Conservation (phyloP, 2,329 filamentous ascomycete species). For the Penicillium hordei region DNA sequence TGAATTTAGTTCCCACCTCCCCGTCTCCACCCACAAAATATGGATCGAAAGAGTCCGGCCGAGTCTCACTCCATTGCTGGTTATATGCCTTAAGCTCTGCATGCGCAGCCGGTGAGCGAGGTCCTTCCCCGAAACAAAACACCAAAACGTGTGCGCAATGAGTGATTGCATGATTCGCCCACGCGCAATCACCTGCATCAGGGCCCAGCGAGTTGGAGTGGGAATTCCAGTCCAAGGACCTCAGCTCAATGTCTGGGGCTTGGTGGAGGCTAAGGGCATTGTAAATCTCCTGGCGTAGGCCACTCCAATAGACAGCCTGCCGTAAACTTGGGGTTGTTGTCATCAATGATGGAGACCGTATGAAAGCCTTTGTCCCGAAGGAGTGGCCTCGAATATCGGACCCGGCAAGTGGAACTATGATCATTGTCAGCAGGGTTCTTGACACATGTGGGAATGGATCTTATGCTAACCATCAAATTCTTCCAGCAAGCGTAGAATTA, state of each 20-base stretch:
- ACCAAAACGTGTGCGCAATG: constrained; percentile 28
- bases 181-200: constrained; percentile 42
- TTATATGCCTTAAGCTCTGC: constrained; percentile 17
- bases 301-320: constrained; percentile 29
- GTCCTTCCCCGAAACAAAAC: constrained; percentile 24
- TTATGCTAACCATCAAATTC: constrained; percentile 41
- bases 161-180: constrained; percentile 45
- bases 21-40: constrained; percentile 22
- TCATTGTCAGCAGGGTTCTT: constrained; percentile 7
- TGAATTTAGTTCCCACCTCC: constrained; percentile 16
- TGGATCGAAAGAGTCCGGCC: constrained; percentile 26
- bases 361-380: constrained; percentile 26
- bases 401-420: constrained; percentile 23
- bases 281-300: constrained; percentile 36
- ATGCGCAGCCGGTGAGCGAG: constrained; percentile 17
- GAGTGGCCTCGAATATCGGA: constrained; percentile 26
- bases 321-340: constrained; percentile 29
- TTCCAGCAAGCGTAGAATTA: constrained; percentile 43
- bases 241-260: constrained; percentile 27
- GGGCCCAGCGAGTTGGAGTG: constrained; percentile 32
- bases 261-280: constrained; percentile 31
- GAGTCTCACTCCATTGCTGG: constrained; percentile 20
- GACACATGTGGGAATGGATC: background rate
- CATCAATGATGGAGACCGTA: constrained; percentile 23
- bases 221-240: constrained; percentile 35